Evolutionary conservation across 805 yeast genomes (phyloP).

Genomic region (Lipomyces sp.): DNA sequence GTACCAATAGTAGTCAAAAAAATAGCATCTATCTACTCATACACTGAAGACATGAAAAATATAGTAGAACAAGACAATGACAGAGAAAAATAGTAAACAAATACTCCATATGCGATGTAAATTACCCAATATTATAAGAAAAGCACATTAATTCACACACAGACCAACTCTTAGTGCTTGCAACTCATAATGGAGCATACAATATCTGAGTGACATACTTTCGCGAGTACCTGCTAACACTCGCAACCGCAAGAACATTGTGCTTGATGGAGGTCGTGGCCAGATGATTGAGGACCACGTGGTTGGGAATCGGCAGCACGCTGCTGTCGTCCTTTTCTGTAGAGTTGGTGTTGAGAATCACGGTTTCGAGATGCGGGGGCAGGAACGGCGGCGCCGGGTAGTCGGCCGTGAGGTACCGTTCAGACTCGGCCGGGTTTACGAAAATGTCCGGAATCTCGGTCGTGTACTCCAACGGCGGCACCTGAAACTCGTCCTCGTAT

Average conservation of each 20-base stretch:
- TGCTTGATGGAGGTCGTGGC: conserved; percentile 96
- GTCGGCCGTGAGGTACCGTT: conserved; percentile 41
- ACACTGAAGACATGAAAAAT: not conserved
- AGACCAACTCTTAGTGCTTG: not conserved
- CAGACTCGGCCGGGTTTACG: conserved; percentile 43
- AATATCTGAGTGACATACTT: conserved; percentile 73
- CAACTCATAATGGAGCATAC: conserved; percentile 59
- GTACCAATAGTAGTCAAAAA: not conserved
- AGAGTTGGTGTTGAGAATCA: conserved; percentile 68
- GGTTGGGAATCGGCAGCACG: conserved; percentile 89
- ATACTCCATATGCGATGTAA: not conserved
- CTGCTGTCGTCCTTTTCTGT: conserved; percentile 80
- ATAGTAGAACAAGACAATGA: not conserved
- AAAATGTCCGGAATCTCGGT: conserved; percentile 44
- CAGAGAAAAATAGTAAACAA: conserved; percentile 2
- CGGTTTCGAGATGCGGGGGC: conserved; percentile 95
- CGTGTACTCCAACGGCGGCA: conserved; percentile 35
- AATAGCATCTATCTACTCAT: not conserved
- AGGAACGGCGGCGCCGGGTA: conserved; percentile 86
- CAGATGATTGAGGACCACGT: conserved; percentile 87
- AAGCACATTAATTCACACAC: not conserved
- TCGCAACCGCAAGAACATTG: conserved; percentile 89
- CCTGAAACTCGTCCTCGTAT: conserved; percentile 23
- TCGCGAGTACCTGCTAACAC: conserved; percentile 80
- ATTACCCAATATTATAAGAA: not conserved